Percentiles rank a stretch among this genome's conserved stretches.
Evolutionary conservation across 306 rosid genomes (phyloP).

Genomic region (Morella rubra): DNA sequence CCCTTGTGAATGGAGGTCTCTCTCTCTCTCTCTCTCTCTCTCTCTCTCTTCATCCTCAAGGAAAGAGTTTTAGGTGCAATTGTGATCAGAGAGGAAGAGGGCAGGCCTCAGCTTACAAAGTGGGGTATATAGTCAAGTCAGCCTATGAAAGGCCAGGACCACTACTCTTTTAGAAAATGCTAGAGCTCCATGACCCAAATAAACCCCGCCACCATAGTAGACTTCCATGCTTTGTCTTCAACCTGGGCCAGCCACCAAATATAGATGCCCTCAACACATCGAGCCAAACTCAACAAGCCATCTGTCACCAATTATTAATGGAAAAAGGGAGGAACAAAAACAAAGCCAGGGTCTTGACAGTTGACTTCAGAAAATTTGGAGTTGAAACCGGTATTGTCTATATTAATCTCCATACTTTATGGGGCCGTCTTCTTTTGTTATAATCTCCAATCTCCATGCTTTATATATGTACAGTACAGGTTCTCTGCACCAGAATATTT

Average conservation of each 20-base stretch:
- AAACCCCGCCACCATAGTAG: neutral
- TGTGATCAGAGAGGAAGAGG: neutral
- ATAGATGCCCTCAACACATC: neutral
- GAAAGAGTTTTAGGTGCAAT: neutral
- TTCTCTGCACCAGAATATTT: too few relatives aligned
- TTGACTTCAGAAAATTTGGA: neutral
- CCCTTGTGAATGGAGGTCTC: conserved; percentile 12
- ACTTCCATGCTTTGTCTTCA: neutral
- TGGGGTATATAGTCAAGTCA: neutral
- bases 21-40: conserved; percentile 21
- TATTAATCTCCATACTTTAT: too few relatives aligned
- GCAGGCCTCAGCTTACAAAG: neutral
- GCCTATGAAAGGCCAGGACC: neutral
- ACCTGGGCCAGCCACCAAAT: neutral
- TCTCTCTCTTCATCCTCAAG: conserved; percentile 5
- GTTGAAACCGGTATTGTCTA: neutral
- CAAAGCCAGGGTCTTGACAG: neutral
- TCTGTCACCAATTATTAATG: neutral
- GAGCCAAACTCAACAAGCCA: neutral
- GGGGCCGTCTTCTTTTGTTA: too few relatives aligned
- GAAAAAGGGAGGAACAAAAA: neutral
- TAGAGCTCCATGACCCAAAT: neutral
- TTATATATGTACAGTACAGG: too few relatives aligned
- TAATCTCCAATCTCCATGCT: too few relatives aligned
- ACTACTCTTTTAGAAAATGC: neutral